Evolutionary conservation across 805 yeast genomes (phyloP).

Genomic region (Candida quercuum): DNA sequence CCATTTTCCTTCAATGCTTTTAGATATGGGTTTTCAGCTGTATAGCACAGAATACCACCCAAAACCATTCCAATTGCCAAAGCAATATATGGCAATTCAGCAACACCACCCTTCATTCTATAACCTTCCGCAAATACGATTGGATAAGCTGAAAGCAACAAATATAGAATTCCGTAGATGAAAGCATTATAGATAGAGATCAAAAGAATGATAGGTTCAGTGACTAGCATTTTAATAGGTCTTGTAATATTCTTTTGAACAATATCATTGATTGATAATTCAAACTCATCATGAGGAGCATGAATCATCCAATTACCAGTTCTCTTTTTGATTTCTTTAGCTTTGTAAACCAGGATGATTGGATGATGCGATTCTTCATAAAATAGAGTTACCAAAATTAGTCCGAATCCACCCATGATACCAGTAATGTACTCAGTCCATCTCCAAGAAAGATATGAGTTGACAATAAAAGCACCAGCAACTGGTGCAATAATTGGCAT

Average conservation of each 20-base stretch:
- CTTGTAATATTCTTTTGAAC: slow-evolving; percentile 58
- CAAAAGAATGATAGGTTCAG: slow-evolving; percentile 69
- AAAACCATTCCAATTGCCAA: slow-evolving; percentile 62
- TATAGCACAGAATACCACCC: slow-evolving; percentile 51
- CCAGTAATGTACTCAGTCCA: slow-evolving; percentile 76
- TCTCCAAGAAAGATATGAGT: slow-evolving; percentile 67
- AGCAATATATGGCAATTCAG: slow-evolving; percentile 76
- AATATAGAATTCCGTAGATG: slow-evolving; percentile 73
- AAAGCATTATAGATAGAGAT: slow-evolving; percentile 70
- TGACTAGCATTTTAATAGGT: slow-evolving; percentile 61
- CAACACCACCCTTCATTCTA: slow-evolving; percentile 55
- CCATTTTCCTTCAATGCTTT: slow-evolving; percentile 42
- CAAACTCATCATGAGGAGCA: slow-evolving; percentile 67
- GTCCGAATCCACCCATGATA: slow-evolving; percentile 45
- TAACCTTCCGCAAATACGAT: slow-evolving; percentile 62
- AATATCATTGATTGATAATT: slow-evolving; percentile 52
- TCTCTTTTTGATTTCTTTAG: slow-evolving; percentile 51
- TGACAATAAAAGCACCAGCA: slow-evolving; percentile 62
- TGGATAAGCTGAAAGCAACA: slow-evolving; percentile 73
- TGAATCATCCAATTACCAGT: slow-evolving; percentile 82
- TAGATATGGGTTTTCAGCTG: slow-evolving; percentile 48
- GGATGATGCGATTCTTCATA: slow-evolving; percentile 72
- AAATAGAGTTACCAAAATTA: slow-evolving; percentile 36
- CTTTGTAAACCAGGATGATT: slow-evolving; percentile 57
- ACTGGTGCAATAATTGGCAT: slow-evolving; percentile 87